phyloP scores from a whole-genome alignment of 192 early-diverging fungal genomes.

The Coemansia sp. region DNA sequence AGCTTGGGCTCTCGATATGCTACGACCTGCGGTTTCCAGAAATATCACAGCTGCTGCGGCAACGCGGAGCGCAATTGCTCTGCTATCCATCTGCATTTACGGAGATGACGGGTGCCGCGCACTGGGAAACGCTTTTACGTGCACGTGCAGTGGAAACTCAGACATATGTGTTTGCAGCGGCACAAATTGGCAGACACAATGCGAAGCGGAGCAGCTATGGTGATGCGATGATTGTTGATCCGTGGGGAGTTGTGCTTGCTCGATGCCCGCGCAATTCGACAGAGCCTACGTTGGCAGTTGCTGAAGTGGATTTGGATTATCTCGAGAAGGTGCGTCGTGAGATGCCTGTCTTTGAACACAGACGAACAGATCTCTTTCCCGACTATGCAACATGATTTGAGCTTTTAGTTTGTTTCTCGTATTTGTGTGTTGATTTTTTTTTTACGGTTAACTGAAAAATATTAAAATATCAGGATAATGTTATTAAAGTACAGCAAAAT shows the following conservation, averaged over 20 bases:
- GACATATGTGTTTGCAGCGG: conserved; percentile 76
- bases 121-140: conserved; percentile 79
- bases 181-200: conserved; percentile 75
- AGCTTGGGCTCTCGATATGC: conserved; percentile 65
- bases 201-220: conserved; percentile 72
- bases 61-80: conserved; percentile 66
- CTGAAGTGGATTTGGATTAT: conserved; percentile 64
- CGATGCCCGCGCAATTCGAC: conserved; percentile 57
- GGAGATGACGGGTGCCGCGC: conserved; percentile 73
- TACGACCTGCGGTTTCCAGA: conserved; percentile 85
- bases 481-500: neutral
- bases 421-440: conserved; percentile 9
- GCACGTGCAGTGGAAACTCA: conserved; percentile 85
- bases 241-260: conserved; percentile 76
- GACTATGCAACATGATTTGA: conserved; percentile 14
- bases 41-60: conserved; percentile 58
- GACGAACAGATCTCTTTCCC: conserved; percentile 61
- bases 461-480: neutral
- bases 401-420: neutral
- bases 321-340: conserved; percentile 62
- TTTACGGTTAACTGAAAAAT: neutral
- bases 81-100: conserved; percentile 85
- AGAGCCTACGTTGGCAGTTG: conserved; percentile 62
- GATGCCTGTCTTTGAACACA: conserved; percentile 75
- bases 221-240: conserved; percentile 80